Percentiles rank a stretch among this genome's conserved stretches.
These are phyloP conservation scores for Asterionellopsis glacialis DNA, from an alignment of 108 stramenopile genomes.

Conservation along the genomic window DNA sequence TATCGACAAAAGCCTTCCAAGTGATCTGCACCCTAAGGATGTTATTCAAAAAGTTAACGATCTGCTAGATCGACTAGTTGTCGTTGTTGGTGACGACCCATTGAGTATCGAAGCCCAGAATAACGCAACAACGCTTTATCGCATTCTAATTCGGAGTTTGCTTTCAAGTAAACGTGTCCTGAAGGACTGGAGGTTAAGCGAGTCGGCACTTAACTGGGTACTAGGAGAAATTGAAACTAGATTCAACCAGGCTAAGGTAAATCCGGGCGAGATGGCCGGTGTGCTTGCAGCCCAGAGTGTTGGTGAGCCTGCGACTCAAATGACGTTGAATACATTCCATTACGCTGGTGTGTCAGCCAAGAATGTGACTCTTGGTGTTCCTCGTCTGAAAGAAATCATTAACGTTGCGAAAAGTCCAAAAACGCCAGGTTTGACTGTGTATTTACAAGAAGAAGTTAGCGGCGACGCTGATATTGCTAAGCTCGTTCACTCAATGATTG, in stretches of 20 bases:
- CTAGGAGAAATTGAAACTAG: slow-evolving; percentile 88
- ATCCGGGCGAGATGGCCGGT: slow-evolving; percentile 98
- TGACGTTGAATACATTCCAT: slow-evolving; percentile 99
- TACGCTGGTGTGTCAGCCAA: slow-evolving; percentile 98
- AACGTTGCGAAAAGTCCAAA: slow-evolving; percentile 96
- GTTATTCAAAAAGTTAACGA: slow-evolving; percentile 73
- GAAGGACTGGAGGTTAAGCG: slow-evolving; percentile 83
- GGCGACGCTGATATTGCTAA: slow-evolving; percentile 80
- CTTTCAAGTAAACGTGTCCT: slow-evolving; percentile 87
- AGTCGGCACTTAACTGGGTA: slow-evolving; percentile 89
- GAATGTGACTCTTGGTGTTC: slow-evolving; percentile 99
- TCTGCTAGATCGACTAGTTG: slow-evolving; percentile 79
- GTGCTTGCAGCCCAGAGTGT: slow-evolving; percentile 98
- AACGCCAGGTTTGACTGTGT: slow-evolving; percentile 94
- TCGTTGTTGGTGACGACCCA: slow-evolving; percentile 91
- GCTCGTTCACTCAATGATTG: slow-evolving; percentile 81
- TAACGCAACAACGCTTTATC: slow-evolving; percentile 92
- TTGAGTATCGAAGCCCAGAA: slow-evolving; percentile 88
- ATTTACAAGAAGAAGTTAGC: slow-evolving; percentile 74
- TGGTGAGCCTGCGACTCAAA: slow-evolving; percentile 99
- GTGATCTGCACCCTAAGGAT: slow-evolving; percentile 85
- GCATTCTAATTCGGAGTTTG: slow-evolving; percentile 85
- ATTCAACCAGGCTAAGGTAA: slow-evolving; percentile 87
- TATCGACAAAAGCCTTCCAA: slow-evolving; percentile 80
- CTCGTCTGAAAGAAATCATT: slow-evolving; percentile 97